Percentiles rank a stretch among this genome's conserved stretches.
These are phyloP conservation scores for Bipolaris bicolor DNA, from an alignment of 2,329 filamentous ascomycete genomes.

Conservation along the genomic window DNA sequence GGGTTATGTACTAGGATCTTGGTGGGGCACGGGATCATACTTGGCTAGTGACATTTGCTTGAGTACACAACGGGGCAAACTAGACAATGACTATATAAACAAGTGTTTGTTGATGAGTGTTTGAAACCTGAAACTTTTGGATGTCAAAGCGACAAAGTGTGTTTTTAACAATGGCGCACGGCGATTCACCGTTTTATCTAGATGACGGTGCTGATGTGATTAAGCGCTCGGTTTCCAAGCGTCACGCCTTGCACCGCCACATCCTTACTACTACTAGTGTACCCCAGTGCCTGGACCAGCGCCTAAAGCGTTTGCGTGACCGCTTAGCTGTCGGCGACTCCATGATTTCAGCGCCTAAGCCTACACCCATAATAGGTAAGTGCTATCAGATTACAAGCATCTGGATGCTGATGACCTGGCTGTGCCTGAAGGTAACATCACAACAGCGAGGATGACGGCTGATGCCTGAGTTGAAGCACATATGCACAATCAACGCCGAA, in stretches of 20 bases:
- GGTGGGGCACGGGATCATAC: slow-evolving; percentile 18
- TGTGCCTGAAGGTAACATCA: slow-evolving; percentile 1
- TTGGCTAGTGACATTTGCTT: slow-evolving; percentile 15
- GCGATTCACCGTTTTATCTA: slow-evolving; percentile 9
- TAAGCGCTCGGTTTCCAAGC: not conserved
- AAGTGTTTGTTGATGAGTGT: not conserved
- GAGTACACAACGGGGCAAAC: slow-evolving; percentile 8
- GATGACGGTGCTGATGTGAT: not conserved
- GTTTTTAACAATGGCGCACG: slow-evolving; percentile 5
- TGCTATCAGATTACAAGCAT: not conserved
- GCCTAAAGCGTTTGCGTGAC: not conserved
- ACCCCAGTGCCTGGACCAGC: not conserved
- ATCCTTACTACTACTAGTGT: not conserved
- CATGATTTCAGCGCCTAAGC: not conserved
- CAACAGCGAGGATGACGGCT: slow-evolving; percentile 1
- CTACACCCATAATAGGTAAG: not conserved
- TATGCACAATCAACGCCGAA: not conserved
- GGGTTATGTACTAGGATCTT: slow-evolving; percentile 6
- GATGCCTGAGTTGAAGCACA: slow-evolving; percentile 3
- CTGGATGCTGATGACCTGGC: not conserved
- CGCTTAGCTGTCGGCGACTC: too few species aligned
- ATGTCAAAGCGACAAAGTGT: not conserved
- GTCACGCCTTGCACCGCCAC: not conserved
- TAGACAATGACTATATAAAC: slow-evolving; percentile 6
- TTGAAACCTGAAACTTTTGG: slow-evolving; percentile 1